Percentiles rank a stretch among this genome's conserved stretches.
Evolutionary conservation across 768 basidiomycete species (phyloP).

Genomic region (Pulveroboletus sp.): DNA sequence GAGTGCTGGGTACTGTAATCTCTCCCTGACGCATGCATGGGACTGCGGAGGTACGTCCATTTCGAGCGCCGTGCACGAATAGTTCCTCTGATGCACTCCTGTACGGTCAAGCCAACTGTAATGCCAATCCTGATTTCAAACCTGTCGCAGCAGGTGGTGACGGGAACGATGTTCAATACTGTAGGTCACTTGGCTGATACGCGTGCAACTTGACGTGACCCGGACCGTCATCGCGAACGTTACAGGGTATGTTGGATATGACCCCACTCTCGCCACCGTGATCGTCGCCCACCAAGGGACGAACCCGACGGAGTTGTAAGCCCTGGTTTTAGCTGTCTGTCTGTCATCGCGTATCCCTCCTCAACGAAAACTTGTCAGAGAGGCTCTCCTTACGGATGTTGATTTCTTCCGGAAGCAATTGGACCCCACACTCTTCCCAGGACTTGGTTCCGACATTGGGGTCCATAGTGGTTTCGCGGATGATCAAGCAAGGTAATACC

Average conservation of each 20-base stretch:
- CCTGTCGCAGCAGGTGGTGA: slow-evolving; percentile 48
- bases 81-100: background rate
- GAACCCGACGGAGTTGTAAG: slow-evolving; percentile 28
- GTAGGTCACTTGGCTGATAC: slow-evolving; percentile 19
- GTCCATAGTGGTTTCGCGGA: slow-evolving; percentile 45
- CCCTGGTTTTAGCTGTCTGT: background rate
- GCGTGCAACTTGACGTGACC: no score
- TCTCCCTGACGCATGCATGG: slow-evolving; percentile 43
- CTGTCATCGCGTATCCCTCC: background rate
- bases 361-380: slow-evolving; percentile 16
- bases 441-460: slow-evolving; percentile 37
- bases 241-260: slow-evolving; percentile 53
- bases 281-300: slow-evolving; percentile 39
- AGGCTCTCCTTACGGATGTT: slow-evolving; percentile 39
- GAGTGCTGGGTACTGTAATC: slow-evolving; percentile 45
- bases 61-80: slow-evolving; percentile 9
- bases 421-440: slow-evolving; percentile 46
- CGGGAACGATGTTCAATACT: slow-evolving; percentile 39
- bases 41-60: slow-evolving; percentile 44
- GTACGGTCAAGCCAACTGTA: slow-evolving; percentile 38
- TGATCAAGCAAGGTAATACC: slow-evolving; percentile 40
- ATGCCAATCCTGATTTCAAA: slow-evolving; percentile 43
- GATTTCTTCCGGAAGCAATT: slow-evolving; percentile 34
- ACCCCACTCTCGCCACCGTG: slow-evolving; percentile 33
- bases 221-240: background rate